These are phyloP conservation scores for Huiozyma naganishii DNA, from an alignment of 805 yeast genomes.

Conservation along the genomic window DNA sequence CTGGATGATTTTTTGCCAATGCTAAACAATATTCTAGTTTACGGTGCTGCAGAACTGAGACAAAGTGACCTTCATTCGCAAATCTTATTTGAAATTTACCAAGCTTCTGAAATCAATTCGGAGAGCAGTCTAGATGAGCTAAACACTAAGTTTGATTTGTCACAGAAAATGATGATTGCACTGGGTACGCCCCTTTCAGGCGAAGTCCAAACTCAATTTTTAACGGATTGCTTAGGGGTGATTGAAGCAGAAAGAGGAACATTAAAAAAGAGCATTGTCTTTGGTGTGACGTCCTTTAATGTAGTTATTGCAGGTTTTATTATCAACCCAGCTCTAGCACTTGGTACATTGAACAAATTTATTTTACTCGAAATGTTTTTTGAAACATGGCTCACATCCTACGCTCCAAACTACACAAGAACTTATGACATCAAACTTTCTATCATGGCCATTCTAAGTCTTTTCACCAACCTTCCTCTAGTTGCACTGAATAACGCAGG, in stretches of 20 bases:
- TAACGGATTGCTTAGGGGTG: constrained; percentile 34
- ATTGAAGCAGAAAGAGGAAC: constrained; percentile 16
- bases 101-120: constrained; percentile 31
- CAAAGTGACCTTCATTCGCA: constrained; percentile 36
- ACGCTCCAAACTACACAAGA: constrained; percentile 43
- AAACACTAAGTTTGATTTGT: constrained; percentile 47
- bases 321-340: constrained; percentile 45
- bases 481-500: constrained; percentile 6
- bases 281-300: constrained; percentile 33
- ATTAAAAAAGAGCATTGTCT: constrained; percentile 20
- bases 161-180: constrained; percentile 52
- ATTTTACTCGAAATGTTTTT: constrained; percentile 43
- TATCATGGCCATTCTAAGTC: constrained; percentile 50
- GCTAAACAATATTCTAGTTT: constrained; percentile 61
- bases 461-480: constrained; percentile 31
- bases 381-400: constrained; percentile 28
- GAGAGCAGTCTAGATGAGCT: constrained; percentile 50
- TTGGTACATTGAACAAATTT: constrained; percentile 38
- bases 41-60: constrained; percentile 41
- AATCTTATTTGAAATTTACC: constrained; percentile 42
- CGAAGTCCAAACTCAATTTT: constrained; percentile 35
- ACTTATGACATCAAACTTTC: constrained; percentile 78
- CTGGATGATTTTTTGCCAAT: constrained; percentile 69
- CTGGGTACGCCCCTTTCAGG: constrained; percentile 37
- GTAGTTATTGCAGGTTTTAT: constrained; percentile 54